Evolutionary conservation across 1,139 yeast genomes (phyloP), one percentile per base, ranked within the genome.

Genomic region (Komagataea norvegica): DNA sequence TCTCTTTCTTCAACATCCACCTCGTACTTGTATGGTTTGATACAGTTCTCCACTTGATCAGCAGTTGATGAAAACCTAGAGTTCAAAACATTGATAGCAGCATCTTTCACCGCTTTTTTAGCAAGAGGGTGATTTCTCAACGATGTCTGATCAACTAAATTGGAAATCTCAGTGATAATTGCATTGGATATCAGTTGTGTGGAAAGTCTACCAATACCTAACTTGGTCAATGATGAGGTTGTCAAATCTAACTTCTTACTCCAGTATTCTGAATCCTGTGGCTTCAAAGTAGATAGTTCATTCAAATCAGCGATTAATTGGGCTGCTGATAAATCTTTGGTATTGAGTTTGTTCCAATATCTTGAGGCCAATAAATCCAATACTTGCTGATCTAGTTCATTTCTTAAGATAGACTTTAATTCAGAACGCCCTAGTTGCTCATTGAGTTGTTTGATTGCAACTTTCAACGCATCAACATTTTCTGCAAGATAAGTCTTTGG

Each of bases 1-100:
- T 93, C 98, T 31, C 96, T 72, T 54, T 88, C 95, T 55, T 91
- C 98, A 33, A 91, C 76, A 57, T 93, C 98, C 44, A 93, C 89
- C 57, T 93, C 98, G 60, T 91, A 91, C 62, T 93, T 93, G 64
- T 82, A 91, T 2, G 98, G 98, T 60, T 93, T 93, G 55, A 93
- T 89, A 64, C 97, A 89, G 60, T 91, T 93, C 56, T 93, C 99
- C 13, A 93, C 98, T 59, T 93, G 98, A 58, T 93, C 98, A 0
- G 98, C 94, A 0, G 98, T 91, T 1, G 95, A 82, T 49, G 82
- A 87, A 57, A 76, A 91, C 47, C 91, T 77, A 26, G 84, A 67
- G 45, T 80, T 77, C 45, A 93, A 66, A 2, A 93, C 95, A 17
- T 79, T 68, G 29, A 77, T 73, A 0, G 96, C 95, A 1, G 96